Evolutionary conservation across 2,329 filamentous ascomycete species (phyloP).

Genomic region (Pseudogymnoascus destructans): DNA sequence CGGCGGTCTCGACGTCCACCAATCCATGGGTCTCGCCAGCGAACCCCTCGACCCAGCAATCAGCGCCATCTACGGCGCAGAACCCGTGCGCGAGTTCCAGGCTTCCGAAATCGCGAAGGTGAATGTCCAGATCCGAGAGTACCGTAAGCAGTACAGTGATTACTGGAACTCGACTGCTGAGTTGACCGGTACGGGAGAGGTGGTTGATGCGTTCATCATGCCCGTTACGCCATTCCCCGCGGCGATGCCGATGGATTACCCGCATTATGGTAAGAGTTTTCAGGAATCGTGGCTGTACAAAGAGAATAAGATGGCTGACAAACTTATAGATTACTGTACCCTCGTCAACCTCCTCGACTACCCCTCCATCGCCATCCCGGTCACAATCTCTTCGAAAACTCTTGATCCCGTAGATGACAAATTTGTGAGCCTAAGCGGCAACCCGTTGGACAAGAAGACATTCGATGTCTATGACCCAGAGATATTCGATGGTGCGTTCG

Average conservation of each 20-base stretch:
- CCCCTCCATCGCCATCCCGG: conserved; percentile 39
- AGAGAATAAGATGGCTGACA: conserved; percentile 16
- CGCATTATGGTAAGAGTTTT: conserved; percentile 32
- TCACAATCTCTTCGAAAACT: conserved; percentile 28
- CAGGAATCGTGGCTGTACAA: conserved; percentile 19
- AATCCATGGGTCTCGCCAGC: conserved; percentile 39
- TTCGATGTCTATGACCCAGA: conserved; percentile 21
- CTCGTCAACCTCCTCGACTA: conserved; percentile 45
- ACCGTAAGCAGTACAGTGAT: conserved; percentile 46
- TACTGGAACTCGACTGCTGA: conserved; percentile 47
- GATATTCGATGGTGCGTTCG: conserved; percentile 18
- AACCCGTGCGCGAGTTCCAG: conserved; percentile 25
- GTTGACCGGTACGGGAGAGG: conserved; percentile 33
- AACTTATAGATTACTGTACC: conserved; percentile 23
- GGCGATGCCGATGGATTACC: conserved; percentile 34
- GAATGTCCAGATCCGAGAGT: conserved; percentile 41
- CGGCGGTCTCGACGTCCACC: conserved; percentile 37
- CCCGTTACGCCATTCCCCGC: conserved; percentile 38
- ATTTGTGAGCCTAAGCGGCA: conserved; percentile 7
- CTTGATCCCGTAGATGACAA: conserved; percentile 13
- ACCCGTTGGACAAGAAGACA: conserved; percentile 13
- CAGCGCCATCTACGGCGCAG: conserved; percentile 14
- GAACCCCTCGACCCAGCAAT: conserved; percentile 32
- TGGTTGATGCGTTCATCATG: conserved; percentile 42
- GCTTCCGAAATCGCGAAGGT: conserved; percentile 22